A percentile compares a stretch with the other conserved stretches of the same genome.
Evolutionary conservation across 768 basidiomycete genomes (phyloP).

Genomic region (Termitomyces sp.): DNA sequence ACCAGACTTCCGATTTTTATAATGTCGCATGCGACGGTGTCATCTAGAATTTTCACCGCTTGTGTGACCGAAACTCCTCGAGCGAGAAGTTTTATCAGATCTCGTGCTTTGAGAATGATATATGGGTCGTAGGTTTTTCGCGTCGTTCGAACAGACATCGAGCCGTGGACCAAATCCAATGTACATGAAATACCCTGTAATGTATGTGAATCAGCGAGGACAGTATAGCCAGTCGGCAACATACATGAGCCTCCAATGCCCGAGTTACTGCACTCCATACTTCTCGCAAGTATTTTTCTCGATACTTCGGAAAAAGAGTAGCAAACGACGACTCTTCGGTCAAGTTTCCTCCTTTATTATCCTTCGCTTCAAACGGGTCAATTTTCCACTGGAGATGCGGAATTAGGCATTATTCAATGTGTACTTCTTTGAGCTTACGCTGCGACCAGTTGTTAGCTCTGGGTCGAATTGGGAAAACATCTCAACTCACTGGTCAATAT

Average conservation of each 20-base stretch:
- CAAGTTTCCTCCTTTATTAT: constrained; percentile 82
- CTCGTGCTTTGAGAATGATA: constrained; percentile 91
- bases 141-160: constrained; percentile 96
- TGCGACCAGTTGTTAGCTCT: constrained; percentile 18
- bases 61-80: constrained; percentile 84
- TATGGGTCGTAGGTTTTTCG: constrained; percentile 98
- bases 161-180: constrained; percentile 92
- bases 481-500: constrained; percentile 88
- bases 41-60: constrained; percentile 87
- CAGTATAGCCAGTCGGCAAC: constrained; percentile 11
- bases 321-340: constrained; percentile 97
- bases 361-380: constrained; percentile 65
- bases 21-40: constrained; percentile 89
- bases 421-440: constrained; percentile 32
- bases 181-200: constrained; percentile 81
- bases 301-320: constrained; percentile 96
- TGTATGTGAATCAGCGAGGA: not conserved
- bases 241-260: constrained; percentile 75
- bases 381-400: constrained; percentile 70
- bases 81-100: constrained; percentile 92
- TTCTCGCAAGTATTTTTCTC: constrained; percentile 94
- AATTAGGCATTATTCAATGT: not conserved
- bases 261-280: constrained; percentile 90
- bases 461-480: constrained; percentile 1
- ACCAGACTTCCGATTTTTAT: constrained; percentile 96